phyloP scores from a whole-genome alignment of 1,284 basidiomycete species.

The Schizophyllum amplum region DNA sequence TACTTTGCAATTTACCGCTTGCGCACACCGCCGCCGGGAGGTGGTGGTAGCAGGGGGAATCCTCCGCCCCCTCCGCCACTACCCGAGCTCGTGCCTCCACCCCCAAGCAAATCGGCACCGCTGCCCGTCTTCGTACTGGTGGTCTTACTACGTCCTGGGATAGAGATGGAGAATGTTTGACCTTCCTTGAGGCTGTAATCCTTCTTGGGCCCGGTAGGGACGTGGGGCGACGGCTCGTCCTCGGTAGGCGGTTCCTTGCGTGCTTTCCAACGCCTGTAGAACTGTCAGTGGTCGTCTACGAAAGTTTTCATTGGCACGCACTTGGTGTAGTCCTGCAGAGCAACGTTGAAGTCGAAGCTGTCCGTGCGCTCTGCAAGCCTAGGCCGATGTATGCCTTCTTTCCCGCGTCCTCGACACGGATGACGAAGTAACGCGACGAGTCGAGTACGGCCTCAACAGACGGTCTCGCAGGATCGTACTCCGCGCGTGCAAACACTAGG shows the following conservation, averaged over 20 bases:
- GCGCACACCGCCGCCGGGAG: slow-evolving; percentile 39
- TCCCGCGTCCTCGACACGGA: slow-evolving; percentile 83
- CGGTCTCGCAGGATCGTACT: slow-evolving; percentile 78
- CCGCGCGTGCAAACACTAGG: slow-evolving; percentile 83
- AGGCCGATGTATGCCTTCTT: slow-evolving; percentile 90
- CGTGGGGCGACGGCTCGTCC: slow-evolving; percentile 41
- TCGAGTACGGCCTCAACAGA: slow-evolving; percentile 94
- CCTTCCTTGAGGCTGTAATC: slow-evolving; percentile 96
- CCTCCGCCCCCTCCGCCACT: slow-evolving; percentile 24
- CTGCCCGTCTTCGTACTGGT: slow-evolving; percentile 13
- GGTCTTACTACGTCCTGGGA: slow-evolving; percentile 63
- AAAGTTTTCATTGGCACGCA: slow-evolving; percentile 24
- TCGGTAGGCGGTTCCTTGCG: slow-evolving; percentile 43
- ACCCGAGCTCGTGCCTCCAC: neutral
- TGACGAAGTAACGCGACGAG: slow-evolving; percentile 94
- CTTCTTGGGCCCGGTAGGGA: slow-evolving; percentile 77
- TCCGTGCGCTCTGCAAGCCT: slow-evolving; percentile 86
- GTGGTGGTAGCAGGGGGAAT: slow-evolving; percentile 68
- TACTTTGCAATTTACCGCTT: no score
- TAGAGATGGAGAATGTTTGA: slow-evolving; percentile 88
- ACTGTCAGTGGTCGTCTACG: neutral
- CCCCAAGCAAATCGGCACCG: neutral
- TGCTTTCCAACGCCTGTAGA: slow-evolving; percentile 51
- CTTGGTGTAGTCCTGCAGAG: slow-evolving; percentile 94
- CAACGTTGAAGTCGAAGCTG: slow-evolving; percentile 93